A percentile compares a stretch with the other conserved stretches of the same genome.
Conservation (phyloP, 352 stramenopile species). For the Globisporangium acanthophoron region DNA sequence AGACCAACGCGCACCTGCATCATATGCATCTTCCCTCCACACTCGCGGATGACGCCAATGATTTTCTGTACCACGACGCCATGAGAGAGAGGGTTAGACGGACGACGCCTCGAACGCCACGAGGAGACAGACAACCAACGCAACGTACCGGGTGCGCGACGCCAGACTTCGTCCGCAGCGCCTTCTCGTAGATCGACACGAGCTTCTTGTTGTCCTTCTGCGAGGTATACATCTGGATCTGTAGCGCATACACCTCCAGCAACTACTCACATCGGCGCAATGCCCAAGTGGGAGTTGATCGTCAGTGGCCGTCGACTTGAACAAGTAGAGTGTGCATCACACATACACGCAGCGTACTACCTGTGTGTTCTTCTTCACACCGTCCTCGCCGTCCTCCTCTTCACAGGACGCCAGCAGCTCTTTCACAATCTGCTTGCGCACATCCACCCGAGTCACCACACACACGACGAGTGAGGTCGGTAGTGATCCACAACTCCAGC, state of each 20-base stretch:
- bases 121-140: not conserved
- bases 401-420: conserved; percentile 85
- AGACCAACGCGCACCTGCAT: conserved; percentile 47
- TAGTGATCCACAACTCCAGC: not conserved
- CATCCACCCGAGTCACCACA: too few species aligned
- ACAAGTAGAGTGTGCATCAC: too few species aligned
- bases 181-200: conserved; percentile 90
- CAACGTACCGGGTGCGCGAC: conserved; percentile 79
- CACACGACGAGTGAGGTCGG: not conserved
- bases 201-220: conserved; percentile 94
- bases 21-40: conserved; percentile 96
- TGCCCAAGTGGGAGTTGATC: not conserved
- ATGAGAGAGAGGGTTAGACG: not conserved
- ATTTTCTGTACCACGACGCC: conserved; percentile 54
- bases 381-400: conserved; percentile 81
- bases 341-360: conserved; percentile 8
- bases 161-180: conserved; percentile 83
- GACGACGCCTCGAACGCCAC: too few species aligned
- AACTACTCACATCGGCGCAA: conserved; percentile 30
- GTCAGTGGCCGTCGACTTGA: too few species aligned
- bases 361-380: conserved; percentile 79
- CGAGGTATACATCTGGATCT: conserved; percentile 92
- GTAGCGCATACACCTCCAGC: conserved; percentile 91
- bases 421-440: conserved; percentile 59
- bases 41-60: conserved; percentile 93